phyloP scores from a whole-genome alignment of 2,329 filamentous ascomycete species.

The Botryotinia calthae region DNA sequence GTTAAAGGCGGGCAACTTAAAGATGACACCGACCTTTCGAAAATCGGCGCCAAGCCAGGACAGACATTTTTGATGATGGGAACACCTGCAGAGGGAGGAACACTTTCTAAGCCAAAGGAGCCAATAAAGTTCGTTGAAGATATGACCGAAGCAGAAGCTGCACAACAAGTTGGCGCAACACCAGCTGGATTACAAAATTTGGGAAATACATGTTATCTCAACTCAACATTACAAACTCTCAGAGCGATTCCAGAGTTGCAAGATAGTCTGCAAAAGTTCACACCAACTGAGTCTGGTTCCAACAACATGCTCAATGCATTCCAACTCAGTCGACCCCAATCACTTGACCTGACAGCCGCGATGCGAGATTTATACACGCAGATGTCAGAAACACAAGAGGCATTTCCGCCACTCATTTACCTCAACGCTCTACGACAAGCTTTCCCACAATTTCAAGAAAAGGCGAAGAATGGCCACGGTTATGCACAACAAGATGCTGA shows the following conservation, averaged over 20 bases:
- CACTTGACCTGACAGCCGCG: conserved; percentile 67
- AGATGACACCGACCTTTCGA: conserved; percentile 84
- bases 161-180: conserved; percentile 76
- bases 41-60: conserved; percentile 79
- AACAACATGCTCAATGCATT: conserved; percentile 43
- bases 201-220: conserved; percentile 98
- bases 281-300: conserved; percentile 36
- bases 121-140: conserved; percentile 89
- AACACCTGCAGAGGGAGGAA: conserved; percentile 63
- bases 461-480: conserved; percentile 74
- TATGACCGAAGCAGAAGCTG: conserved; percentile 92
- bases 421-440: conserved; percentile 72
- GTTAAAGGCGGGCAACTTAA: conserved; percentile 94
- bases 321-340: conserved; percentile 44
- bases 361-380: conserved; percentile 81
- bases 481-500: conserved; percentile 99
- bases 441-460: conserved; percentile 93
- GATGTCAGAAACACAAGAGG: conserved; percentile 85
- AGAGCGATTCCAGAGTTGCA: conserved; percentile 89
- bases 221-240: conserved; percentile 92
- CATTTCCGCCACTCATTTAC: conserved; percentile 81
- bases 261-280: conserved; percentile 68
- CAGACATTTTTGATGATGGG: conserved; percentile 97
- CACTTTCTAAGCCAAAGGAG: conserved; percentile 73
- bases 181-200: conserved; percentile 88